Evolutionary conservation across 768 basidiomycete genomes (phyloP).

Genomic region (Tulasnella sp.): DNA sequence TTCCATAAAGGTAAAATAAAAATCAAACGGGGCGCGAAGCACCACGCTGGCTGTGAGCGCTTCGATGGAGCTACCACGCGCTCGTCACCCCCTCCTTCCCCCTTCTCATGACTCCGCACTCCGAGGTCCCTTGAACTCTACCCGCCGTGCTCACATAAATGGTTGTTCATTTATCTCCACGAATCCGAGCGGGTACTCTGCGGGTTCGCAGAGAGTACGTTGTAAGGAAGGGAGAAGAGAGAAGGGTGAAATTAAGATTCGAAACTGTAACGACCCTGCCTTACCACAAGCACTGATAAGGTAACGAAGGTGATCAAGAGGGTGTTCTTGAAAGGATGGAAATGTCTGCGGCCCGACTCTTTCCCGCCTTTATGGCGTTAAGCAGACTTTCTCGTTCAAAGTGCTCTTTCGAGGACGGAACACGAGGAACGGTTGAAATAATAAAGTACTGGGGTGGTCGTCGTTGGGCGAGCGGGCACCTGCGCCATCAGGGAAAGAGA

Average conservation of each 20-base stretch:
- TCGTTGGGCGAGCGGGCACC: neutral
- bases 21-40: neutral
- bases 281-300: too few relatives aligned
- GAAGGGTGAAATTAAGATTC: neutral
- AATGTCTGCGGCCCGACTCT: neutral
- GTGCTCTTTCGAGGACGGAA: neutral
- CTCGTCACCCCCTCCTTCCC: neutral
- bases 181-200: neutral
- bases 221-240: neutral
- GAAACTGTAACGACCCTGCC: neutral
- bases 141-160: neutral
- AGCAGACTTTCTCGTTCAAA: too few relatives aligned
- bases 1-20: neutral
- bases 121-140: neutral
- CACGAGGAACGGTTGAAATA: neutral
- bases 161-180: neutral
- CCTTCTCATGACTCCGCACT: neutral
- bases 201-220: neutral
- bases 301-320: neutral
- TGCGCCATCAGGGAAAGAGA: neutral
- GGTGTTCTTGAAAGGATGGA: neutral
- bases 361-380: constrained; percentile 9
- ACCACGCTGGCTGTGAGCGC: constrained; percentile 9
- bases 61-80: constrained; percentile 7
- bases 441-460: neutral